Evolutionary conservation across 1,284 basidiomycete genomes (phyloP), one percentile per base, ranked within the genome.

Genomic region (Wolfiporia cocos): DNA sequence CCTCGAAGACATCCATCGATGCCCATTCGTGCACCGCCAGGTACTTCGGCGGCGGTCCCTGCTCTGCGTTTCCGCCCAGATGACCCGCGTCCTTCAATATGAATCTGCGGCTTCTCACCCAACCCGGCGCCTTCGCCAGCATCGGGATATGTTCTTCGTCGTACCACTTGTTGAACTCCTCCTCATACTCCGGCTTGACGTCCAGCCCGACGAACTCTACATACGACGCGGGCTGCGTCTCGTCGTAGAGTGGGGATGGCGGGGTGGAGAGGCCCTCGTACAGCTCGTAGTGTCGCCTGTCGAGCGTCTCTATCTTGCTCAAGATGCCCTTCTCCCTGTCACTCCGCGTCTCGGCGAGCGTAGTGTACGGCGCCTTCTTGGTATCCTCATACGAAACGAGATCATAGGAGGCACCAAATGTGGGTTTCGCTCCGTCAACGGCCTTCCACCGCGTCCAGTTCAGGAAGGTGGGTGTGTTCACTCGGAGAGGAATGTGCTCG

Each of bases 401-500:
- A 52, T 81, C 78, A 54, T 81, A 81, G 22, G 74, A 54, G 2
- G 79, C 78, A 1, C 72, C 61, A 74, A 74, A 81, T 1, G 58
- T 55, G 0, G 76, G 73, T 35, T 58, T 64, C 34, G 54, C 46
- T 12, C 52, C 57, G 53, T 79, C 74, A 1, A 58, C 46, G 3
- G 70, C 68, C 4, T 59, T 57, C 56, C 70, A 75, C 22, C 80
- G 68, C 10, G 73, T 70, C 14, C 73, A 76, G 15, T 67, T 70
- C 23, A 68, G 64, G 62, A 81, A 78, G 2, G 69, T 67, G 14
- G 67, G 62, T 15, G 77, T 64, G 44, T 73, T 66, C 43, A 78
- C 62, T 19, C 78, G 74, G 2, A 78, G 64, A 1, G 78, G 78
- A 30, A 81, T 69, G 53, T 81, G 78, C 58, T 81, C 78, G 51